These are phyloP conservation scores for Cutaneotrichosporon cavernicola DNA, from an alignment of 1,284 basidiomycete genomes.

Conservation along the genomic window DNA sequence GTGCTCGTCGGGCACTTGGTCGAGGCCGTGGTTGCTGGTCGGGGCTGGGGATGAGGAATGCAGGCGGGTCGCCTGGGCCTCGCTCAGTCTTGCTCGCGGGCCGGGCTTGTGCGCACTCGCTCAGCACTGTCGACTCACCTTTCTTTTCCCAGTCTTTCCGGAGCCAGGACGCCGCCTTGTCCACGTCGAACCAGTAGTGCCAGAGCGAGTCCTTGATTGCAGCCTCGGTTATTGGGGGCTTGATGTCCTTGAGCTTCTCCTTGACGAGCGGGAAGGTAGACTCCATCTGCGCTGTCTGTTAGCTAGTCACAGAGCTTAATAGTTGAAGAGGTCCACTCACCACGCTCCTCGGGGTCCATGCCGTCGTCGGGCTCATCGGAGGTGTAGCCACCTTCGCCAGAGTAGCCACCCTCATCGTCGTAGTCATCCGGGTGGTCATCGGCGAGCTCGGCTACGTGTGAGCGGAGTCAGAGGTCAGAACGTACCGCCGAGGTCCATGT, in stretches of 20 bases:
- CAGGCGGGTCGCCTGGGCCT: slow-evolving; percentile 36
- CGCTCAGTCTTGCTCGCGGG: slow-evolving; percentile 32
- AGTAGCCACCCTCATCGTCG: slow-evolving; percentile 42
- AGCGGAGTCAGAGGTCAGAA: background rate
- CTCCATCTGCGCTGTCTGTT: slow-evolving; percentile 65
- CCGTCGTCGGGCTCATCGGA: slow-evolving; percentile 46
- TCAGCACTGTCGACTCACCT: slow-evolving; percentile 63
- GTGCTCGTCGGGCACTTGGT: background rate
- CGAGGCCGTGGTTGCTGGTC: slow-evolving; percentile 36
- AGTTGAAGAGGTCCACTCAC: slow-evolving; percentile 24
- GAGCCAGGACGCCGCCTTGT: slow-evolving; percentile 71
- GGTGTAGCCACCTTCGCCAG: slow-evolving; percentile 43
- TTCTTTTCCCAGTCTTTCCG: slow-evolving; percentile 62
- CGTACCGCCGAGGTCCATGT: slow-evolving; percentile 79
- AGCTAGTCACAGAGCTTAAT: slow-evolving; percentile 31
- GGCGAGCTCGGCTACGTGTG: slow-evolving; percentile 18
- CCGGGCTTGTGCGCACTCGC: slow-evolving; percentile 16
- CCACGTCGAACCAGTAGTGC: slow-evolving; percentile 84
- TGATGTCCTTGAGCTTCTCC: slow-evolving; percentile 65
- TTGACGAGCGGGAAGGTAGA: slow-evolving; percentile 68
- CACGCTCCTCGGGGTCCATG: slow-evolving; percentile 42
- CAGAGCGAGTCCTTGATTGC: slow-evolving; percentile 80
- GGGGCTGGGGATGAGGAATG: slow-evolving; percentile 39
- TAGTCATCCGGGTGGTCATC: slow-evolving; percentile 53
- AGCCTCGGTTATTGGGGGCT: slow-evolving; percentile 68